These are phyloP conservation scores for Pseudogymnoascus sp. DNA, from an alignment of 2,329 filamentous ascomycete species.

Conservation along the genomic window DNA sequence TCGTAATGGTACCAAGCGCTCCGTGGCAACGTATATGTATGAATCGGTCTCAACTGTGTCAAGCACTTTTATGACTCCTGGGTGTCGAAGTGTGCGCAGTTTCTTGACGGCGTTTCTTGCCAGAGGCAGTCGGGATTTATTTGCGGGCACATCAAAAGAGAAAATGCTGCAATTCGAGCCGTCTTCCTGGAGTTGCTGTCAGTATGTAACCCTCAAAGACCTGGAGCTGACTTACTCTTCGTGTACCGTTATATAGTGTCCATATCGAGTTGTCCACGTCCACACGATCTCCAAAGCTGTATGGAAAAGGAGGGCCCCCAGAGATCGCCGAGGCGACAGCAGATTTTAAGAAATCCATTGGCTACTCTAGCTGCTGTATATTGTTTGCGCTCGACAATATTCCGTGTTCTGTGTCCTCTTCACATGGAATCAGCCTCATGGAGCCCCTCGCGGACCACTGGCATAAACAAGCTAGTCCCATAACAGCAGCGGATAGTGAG, in stretches of 20 bases:
- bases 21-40: constrained; percentile 93
- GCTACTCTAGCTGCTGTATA: neutral
- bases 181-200: constrained; percentile 60
- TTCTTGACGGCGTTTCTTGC: constrained; percentile 93
- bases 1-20: constrained; percentile 74
- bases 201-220: constrained; percentile 11
- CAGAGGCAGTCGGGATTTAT: constrained; percentile 73
- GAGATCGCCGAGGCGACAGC: constrained; percentile 95
- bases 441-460: neutral
- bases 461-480: neutral
- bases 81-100: constrained; percentile 84
- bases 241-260: constrained; percentile 92
- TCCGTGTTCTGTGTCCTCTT: neutral
- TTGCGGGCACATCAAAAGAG: constrained; percentile 79
- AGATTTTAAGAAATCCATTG: constrained; percentile 96
- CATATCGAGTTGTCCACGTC: constrained; percentile 92
- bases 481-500: neutral
- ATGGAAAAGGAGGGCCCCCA: constrained; percentile 87
- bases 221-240: constrained; percentile 49
- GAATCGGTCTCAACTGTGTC: constrained; percentile 95
- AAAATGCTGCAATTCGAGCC: constrained; percentile 93
- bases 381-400: constrained; percentile 1
- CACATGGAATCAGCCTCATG: neutral
- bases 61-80: constrained; percentile 86
- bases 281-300: constrained; percentile 84